Evolutionary conservation across 2,329 filamentous ascomycete genomes (phyloP).

Genomic region (Myriangium duriaei): DNA sequence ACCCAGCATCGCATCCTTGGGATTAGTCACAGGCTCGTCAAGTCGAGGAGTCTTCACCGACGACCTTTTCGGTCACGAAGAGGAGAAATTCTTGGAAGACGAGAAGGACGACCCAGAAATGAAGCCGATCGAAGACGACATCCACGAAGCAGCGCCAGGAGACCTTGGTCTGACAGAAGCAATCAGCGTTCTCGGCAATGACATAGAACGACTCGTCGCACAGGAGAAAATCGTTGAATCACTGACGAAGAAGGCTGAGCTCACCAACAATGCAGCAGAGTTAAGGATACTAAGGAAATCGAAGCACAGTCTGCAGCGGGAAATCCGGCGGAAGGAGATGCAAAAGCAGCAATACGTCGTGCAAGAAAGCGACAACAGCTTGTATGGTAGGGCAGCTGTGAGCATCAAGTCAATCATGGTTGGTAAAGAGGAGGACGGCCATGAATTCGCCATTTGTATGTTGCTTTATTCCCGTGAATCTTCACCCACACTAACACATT

Average conservation of each 20-base stretch:
- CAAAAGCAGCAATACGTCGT: constrained; percentile 94
- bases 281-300: constrained; percentile 85
- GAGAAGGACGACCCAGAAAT: constrained; percentile 57
- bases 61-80: constrained; percentile 84
- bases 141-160: constrained; percentile 87
- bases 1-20: constrained; percentile 81
- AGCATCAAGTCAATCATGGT: constrained; percentile 89
- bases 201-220: constrained; percentile 76
- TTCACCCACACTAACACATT: constrained; percentile 16
- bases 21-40: constrained; percentile 75
- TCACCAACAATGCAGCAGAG: constrained; percentile 94
- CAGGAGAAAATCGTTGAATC: constrained; percentile 90
- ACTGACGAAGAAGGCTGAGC: constrained; percentile 80
- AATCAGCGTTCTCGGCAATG: constrained; percentile 72
- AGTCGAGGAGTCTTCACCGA: constrained; percentile 87
- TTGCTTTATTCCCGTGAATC: too few relatives aligned
- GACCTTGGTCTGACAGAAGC: constrained; percentile 89
- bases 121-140: constrained; percentile 61
- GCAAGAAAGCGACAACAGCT: constrained; percentile 93
- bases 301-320: constrained; percentile 80
- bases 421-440: constrained; percentile 79
- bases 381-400: constrained; percentile 83
- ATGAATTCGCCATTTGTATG: constrained; percentile 77
- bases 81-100: constrained; percentile 73
- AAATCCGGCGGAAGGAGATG: constrained; percentile 86